Conservation (phyloP, 2,329 filamentous ascomycete species). For the Polychaeton citri region DNA sequence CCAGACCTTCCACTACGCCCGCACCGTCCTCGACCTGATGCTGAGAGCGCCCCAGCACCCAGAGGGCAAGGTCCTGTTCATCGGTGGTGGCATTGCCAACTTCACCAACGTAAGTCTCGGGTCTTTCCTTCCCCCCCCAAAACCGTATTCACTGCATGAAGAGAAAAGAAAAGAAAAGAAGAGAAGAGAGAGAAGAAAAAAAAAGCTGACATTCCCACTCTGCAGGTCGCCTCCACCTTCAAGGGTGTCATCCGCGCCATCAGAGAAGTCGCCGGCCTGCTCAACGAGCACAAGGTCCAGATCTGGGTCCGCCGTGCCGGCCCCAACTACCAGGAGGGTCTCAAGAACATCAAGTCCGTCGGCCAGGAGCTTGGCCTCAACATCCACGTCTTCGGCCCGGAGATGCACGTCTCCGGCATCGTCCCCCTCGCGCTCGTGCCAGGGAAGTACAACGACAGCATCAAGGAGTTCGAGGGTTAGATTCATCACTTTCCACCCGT, state of each 20-base stretch:
- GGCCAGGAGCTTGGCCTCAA: conserved; percentile 87
- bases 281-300: conserved; percentile 93
- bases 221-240: conserved; percentile 76
- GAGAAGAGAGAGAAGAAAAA: no score
- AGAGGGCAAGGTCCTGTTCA: conserved; percentile 97
- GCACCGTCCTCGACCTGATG: conserved; percentile 94
- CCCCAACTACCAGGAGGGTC: conserved; percentile 98
- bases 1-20: conserved; percentile 97
- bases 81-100: conserved; percentile 99
- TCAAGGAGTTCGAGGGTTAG: conserved; percentile 49
- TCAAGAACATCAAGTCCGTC: conserved; percentile 98
- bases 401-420: conserved; percentile 87
- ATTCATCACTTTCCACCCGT: no score
- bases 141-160: not conserved
- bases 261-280: conserved; percentile 70
- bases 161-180: no score
- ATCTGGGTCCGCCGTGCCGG: conserved; percentile 89
- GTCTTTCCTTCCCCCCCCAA: not conserved
- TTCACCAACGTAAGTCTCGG: conserved; percentile 70
- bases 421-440: conserved; percentile 70
- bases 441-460: conserved; percentile 44
- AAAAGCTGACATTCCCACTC: no score
- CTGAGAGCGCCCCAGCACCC: conserved; percentile 72
- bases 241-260: conserved; percentile 98
- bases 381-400: conserved; percentile 79